Evolutionary conservation across 345 rosid genomes (phyloP).

Genomic region (Eutrema yunnanense): DNA sequence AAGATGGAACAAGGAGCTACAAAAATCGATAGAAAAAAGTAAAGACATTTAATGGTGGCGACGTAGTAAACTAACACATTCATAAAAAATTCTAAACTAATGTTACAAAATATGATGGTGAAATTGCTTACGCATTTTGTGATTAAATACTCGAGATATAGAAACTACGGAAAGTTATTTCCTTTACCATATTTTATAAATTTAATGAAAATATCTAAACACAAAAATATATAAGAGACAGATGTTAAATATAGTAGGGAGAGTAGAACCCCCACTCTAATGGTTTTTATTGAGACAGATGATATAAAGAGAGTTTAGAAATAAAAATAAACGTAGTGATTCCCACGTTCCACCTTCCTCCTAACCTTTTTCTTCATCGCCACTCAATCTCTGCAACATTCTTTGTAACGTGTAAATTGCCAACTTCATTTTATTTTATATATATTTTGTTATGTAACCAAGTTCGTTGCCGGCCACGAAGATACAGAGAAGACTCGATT

Average conservation of each 20-base stretch:
- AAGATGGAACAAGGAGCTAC: neutral
- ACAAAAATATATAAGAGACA: neutral
- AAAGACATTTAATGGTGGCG: too few species aligned
- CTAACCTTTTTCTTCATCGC: slow-evolving; percentile 30
- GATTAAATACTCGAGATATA: too few species aligned
- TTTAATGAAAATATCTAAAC: neutral
- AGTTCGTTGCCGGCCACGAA: slow-evolving; percentile 22
- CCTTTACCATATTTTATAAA: too few species aligned
- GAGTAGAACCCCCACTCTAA: slow-evolving; percentile 16
- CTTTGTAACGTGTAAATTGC: slow-evolving; percentile 3
- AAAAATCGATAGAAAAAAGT: neutral
- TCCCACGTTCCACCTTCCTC: slow-evolving; percentile 35
- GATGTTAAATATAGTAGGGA: neutral
- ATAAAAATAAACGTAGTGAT: slow-evolving; percentile 14
- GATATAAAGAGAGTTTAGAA: slow-evolving; percentile 1
- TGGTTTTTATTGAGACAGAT: neutral
- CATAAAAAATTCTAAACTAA: neutral
- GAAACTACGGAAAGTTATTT: too few species aligned
- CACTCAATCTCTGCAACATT: slow-evolving; percentile 30
- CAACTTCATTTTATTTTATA: neutral
- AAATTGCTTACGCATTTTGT: neutral
- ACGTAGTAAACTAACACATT: too few species aligned
- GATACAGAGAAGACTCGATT: neutral
- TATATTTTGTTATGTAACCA: neutral
- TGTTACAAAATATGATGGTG: neutral